Base-by-base conservation (phyloP, 176 grass and related monocot species). In the Themeda triandra region DNA sequence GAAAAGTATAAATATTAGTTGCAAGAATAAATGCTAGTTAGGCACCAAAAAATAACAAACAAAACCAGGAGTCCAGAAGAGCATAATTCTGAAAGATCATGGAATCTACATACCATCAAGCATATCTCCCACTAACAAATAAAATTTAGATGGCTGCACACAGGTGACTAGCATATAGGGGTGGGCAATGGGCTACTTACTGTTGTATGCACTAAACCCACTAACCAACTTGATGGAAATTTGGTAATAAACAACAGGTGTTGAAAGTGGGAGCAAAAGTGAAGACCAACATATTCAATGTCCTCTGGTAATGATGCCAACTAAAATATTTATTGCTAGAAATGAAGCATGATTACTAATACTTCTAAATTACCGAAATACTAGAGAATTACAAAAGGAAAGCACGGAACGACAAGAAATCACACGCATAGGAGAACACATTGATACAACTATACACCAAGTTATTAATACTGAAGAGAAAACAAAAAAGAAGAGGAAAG, bases 231-330 rank as follows among this genome's bases (percentile, higher is more conserved):
- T 84, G 76, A 68, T 64, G 28, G 49, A 83, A 77, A 64, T 40
- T 39, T 63, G 60, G 39, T 30, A 75, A 69, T 48, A 69, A 28
- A 31, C 62, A 62, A 18, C 28, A 40, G 67, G 45, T 37, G 5
- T 49, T 58, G 10, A 37, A 58, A 66, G 58, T 39, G 45, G 79
- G 15, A 59, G 32, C 17, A 73, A 80, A 86, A 67, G 73, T 63
- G 73, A 79, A 58, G 37, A 54, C 29, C 4, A 53, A 70, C 49
- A 76, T 85, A 75, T 80, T 75, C 29, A 81, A 40, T 81, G 63
- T 49, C 63, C 69, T 49, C 23, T 75, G 82, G 84, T 28, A 89
- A 68, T 25, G 82, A 85, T 77, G 68, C 49, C 41, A 75, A 59
- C 21, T 75, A 69, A 28, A 70, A 80, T 28, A 35, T 74, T 66